Evolutionary conservation across 345 rosid genomes (phyloP).

Genomic region (Populus nigra): DNA sequence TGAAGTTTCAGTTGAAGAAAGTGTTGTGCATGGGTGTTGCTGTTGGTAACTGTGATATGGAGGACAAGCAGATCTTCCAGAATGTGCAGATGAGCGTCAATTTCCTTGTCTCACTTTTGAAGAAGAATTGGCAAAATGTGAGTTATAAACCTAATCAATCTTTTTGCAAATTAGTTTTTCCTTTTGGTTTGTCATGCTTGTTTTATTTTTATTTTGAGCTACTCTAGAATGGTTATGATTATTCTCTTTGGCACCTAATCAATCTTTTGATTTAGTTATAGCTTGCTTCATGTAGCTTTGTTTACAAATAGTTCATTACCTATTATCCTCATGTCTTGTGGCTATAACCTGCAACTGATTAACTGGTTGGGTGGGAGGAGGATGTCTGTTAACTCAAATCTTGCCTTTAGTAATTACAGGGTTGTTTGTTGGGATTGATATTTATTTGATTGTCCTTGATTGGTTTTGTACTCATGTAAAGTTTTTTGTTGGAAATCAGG

Average conservation of each 20-base stretch:
- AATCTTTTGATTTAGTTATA: too few species aligned
- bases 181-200: too few species aligned
- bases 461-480: neutral
- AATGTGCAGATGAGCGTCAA: constrained; percentile 40
- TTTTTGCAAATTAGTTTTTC: too few species aligned
- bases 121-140: constrained; percentile 44
- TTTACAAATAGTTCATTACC: neutral
- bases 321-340: neutral
- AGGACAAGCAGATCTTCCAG: constrained; percentile 42
- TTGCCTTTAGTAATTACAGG: too few species aligned
- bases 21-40: constrained; percentile 46
- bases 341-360: too few species aligned
- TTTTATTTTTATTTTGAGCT: too few species aligned
- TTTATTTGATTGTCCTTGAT: neutral
- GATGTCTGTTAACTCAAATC: too few species aligned
- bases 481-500: constrained; percentile 15
- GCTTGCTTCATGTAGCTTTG: too few species aligned
- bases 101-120: constrained; percentile 32
- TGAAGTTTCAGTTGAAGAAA: constrained; percentile 39
- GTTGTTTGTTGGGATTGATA: too few species aligned
- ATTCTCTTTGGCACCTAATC: too few species aligned
- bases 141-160: neutral
- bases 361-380: too few species aligned
- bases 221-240: too few species aligned
- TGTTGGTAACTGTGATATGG: constrained; percentile 36